phyloP scores from a whole-genome alignment of 2,329 filamentous ascomycete genomes.

The Penicillium sp. region DNA sequence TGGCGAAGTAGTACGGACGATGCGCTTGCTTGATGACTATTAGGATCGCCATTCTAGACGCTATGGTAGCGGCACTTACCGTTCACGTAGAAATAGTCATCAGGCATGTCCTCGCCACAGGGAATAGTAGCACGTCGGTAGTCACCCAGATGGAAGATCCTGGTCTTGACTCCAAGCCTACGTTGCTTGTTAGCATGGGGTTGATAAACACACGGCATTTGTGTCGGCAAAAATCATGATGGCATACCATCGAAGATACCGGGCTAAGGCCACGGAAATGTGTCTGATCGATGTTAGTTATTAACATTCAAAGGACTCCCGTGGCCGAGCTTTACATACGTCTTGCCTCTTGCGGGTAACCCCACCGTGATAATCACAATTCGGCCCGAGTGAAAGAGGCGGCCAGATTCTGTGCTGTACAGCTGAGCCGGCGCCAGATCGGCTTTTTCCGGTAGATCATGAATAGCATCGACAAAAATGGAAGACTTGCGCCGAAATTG shows the following conservation, averaged over 20 bases:
- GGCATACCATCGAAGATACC: slow-evolving; percentile 79
- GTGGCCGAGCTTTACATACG: slow-evolving; percentile 51
- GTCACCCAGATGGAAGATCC: slow-evolving; percentile 95
- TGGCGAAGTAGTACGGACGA: slow-evolving; percentile 89
- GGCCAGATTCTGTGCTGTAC: slow-evolving; percentile 95
- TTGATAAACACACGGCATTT: background rate
- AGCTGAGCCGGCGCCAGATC: slow-evolving; percentile 91
- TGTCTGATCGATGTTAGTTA: slow-evolving; percentile 52
- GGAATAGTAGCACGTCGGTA: slow-evolving; percentile 90
- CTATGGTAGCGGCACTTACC: slow-evolving; percentile 39
- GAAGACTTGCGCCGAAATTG: slow-evolving; percentile 88
- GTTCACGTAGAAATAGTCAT: slow-evolving; percentile 97
- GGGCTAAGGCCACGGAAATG: slow-evolving; percentile 88
- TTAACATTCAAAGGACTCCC: background rate
- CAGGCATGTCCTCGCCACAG: slow-evolving; percentile 74
- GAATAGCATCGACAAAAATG: slow-evolving; percentile 94
- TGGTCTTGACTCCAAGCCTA: slow-evolving; percentile 93
- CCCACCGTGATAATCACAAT: slow-evolving; percentile 98
- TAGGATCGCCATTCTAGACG: slow-evolving; percentile 11
- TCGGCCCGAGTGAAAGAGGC: slow-evolving; percentile 91
- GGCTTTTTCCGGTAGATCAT: slow-evolving; percentile 78
- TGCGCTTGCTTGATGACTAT: slow-evolving; percentile 57
- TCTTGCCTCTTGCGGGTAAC: slow-evolving; percentile 90
- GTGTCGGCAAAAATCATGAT: background rate
- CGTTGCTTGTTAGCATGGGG: slow-evolving; percentile 9